A percentile compares a stretch with the other conserved stretches of the same genome.
These are phyloP conservation scores for Cryphonectria carpinicola DNA, from an alignment of 2,329 filamentous ascomycete species.

Conservation along the genomic window DNA sequence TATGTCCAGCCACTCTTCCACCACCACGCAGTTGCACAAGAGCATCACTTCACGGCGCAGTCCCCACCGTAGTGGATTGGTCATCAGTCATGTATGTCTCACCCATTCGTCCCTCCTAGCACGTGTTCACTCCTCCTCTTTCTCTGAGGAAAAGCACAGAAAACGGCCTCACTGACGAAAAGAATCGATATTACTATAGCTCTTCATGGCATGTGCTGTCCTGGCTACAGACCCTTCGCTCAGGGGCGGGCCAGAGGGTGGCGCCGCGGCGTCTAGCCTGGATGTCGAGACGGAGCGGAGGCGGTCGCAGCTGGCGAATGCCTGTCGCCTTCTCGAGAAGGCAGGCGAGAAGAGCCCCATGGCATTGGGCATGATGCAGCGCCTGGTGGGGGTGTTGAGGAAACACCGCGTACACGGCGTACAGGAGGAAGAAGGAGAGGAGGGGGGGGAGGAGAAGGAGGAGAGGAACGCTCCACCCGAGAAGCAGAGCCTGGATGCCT, in stretches of 20 bases:
- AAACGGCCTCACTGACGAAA: not conserved
- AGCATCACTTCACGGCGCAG: conserved; percentile 3
- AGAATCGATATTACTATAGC: not conserved
- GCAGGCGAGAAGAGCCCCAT: conserved; percentile 28
- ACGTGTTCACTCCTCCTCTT: not conserved
- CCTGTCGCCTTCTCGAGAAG: conserved; percentile 29
- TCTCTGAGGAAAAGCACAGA: not conserved
- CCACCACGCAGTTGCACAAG: not conserved
- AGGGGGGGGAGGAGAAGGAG: not conserved
- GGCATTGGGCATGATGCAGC: conserved; percentile 28
- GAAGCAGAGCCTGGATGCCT: not conserved
- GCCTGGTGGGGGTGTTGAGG: conserved; percentile 26
- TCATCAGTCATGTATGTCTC: conserved; percentile 20
- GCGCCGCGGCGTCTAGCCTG: not conserved
- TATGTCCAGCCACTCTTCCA: not conserved
- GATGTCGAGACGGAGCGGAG: conserved; percentile 26
- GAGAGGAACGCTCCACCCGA: not conserved
- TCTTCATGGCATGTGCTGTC: conserved; percentile 29
- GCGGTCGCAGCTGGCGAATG: conserved; percentile 26
- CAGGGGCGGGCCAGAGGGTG: not conserved
- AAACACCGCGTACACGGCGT: conserved; percentile 24
- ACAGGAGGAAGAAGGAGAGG: not conserved
- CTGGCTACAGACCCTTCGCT: conserved; percentile 28
- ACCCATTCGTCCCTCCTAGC: not conserved
- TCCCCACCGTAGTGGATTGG: conserved; percentile 20